phyloP scores from a whole-genome alignment of 805 yeast species.

The Starmerella stigmatis region DNA sequence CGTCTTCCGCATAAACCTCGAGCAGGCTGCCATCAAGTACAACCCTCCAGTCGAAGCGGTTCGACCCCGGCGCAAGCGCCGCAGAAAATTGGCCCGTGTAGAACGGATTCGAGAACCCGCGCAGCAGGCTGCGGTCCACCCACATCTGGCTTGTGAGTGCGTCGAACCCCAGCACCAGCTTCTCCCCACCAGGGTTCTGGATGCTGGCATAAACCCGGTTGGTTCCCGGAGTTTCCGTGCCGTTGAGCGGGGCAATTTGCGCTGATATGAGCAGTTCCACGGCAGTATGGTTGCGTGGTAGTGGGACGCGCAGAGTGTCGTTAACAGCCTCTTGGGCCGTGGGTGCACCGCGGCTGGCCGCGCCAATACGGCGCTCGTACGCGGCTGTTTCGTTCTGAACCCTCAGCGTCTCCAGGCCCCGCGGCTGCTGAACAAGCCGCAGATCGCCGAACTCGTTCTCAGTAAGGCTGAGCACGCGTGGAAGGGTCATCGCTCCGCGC shows the following conservation, averaged over 20 bases:
- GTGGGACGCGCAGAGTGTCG: background rate
- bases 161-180: conserved; percentile 17
- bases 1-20: conserved; percentile 19
- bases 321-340: background rate
- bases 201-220: conserved; percentile 7
- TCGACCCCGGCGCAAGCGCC: conserved; percentile 4
- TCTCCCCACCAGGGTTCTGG: conserved; percentile 11
- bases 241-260: background rate
- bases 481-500: conserved; percentile 33
- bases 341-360: background rate
- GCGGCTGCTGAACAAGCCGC: conserved; percentile 14
- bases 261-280: background rate
- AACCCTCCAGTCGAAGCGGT: conserved; percentile 10
- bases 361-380: background rate
- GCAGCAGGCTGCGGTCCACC: conserved; percentile 15
- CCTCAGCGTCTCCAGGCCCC: conserved; percentile 10
- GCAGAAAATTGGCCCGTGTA: conserved; percentile 20
- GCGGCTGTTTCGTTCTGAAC: background rate
- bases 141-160: conserved; percentile 13
- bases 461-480: conserved; percentile 11
- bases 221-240: conserved; percentile 1
- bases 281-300: background rate
- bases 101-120: conserved; percentile 19
- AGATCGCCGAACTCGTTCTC: conserved; percentile 9
- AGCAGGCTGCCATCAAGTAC: conserved; percentile 18